Conservation (phyloP, 1,284 basidiomycete species). For the Rhizoctonia solani region DNA sequence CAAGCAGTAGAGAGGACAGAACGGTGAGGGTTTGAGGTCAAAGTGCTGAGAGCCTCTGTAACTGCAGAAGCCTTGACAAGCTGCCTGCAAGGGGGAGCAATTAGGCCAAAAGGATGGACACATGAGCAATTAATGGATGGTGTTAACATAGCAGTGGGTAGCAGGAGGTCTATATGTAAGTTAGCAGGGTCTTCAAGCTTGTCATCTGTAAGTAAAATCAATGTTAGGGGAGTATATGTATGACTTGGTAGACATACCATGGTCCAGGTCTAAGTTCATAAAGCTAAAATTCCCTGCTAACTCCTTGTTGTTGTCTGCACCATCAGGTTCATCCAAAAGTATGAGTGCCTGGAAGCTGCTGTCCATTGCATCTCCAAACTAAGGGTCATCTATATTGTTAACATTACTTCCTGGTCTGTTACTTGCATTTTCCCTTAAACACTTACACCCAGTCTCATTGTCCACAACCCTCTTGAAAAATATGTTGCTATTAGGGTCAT, state of each 20-base stretch:
- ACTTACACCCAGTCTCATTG: not conserved
- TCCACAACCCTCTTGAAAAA: not conserved
- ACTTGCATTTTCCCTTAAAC: not conserved
- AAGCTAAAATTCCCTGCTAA: not conserved
- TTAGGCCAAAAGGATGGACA: not conserved
- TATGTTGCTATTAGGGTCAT: not conserved
- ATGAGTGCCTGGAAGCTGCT: not conserved
- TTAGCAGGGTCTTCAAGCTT: not conserved
- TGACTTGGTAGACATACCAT: not conserved
- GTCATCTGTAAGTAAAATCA: not conserved
- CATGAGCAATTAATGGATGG: not conserved
- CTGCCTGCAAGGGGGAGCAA: not conserved
- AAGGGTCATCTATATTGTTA: not conserved
- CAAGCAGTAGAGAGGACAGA: too few relatives aligned
- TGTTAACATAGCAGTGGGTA: not conserved
- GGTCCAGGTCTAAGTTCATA: not conserved
- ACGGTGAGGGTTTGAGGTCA: too few relatives aligned
- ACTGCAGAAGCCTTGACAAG: not conserved
- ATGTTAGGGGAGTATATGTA: not conserved
- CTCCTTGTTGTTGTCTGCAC: not conserved
- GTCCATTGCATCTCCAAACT: not conserved
- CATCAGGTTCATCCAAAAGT: not conserved
- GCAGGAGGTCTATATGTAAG: not conserved
- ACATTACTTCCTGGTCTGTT: not conserved
- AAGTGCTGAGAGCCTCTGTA: too few relatives aligned